A percentile compares a stretch with the other conserved stretches of the same genome.
These are phyloP conservation scores for Backusella morwellensis DNA, from an alignment of 192 early-diverging fungal genomes.

Conservation along the genomic window DNA sequence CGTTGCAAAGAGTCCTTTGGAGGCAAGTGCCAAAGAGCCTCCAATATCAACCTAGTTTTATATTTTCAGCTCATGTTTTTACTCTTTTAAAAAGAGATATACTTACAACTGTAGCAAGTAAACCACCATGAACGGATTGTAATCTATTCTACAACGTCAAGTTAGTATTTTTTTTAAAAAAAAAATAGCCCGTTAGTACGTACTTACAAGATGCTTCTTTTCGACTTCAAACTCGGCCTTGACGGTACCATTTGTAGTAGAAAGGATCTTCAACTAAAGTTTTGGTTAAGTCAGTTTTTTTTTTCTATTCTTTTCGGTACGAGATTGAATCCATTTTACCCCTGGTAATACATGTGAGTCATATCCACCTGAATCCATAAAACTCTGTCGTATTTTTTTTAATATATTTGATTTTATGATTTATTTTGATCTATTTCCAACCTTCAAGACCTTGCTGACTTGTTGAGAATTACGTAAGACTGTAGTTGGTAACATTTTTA, in stretches of 20 bases:
- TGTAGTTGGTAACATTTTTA: constrained; percentile 2
- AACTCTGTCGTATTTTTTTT: neutral
- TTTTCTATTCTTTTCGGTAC: neutral
- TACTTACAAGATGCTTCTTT: constrained; percentile 49
- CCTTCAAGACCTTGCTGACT: constrained; percentile 2
- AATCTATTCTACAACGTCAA: constrained; percentile 42
- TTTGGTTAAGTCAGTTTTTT: neutral
- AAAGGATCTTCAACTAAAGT: constrained; percentile 39
- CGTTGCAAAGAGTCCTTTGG: constrained; percentile 48
- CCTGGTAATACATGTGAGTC: constrained; percentile 19
- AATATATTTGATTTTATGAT: too few species aligned
- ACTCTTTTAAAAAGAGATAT: neutral
- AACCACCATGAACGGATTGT: constrained; percentile 47
- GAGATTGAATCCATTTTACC: neutral
- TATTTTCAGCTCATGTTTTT: neutral
- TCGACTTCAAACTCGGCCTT: constrained; percentile 42
- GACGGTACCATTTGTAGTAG: constrained; percentile 37
- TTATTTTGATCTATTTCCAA: neutral
- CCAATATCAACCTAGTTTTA: constrained; percentile 39
- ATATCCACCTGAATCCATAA: constrained; percentile 11
- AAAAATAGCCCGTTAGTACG: neutral
- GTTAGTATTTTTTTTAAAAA: neutral
- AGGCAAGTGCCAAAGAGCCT: constrained; percentile 53
- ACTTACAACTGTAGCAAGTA: constrained; percentile 46
- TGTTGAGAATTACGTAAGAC: neutral